Base-by-base conservation (phyloP, 805 yeast genomes). In the Starmerella floricola region DNA sequence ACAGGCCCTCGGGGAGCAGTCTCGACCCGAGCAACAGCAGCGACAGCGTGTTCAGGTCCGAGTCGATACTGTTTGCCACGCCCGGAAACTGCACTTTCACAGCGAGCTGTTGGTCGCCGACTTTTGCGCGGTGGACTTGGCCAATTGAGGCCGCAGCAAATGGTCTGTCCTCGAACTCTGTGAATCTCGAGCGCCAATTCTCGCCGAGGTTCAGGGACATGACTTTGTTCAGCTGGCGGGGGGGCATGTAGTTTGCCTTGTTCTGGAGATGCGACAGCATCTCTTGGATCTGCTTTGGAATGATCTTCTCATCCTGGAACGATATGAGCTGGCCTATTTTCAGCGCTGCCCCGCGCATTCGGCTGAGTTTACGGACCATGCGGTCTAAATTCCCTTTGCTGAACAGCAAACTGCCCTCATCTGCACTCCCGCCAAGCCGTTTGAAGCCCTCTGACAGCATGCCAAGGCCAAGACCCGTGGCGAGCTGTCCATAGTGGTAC, bases 321-420 rank as follows among this genome's bases (percentile, higher is more conserved):
- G 95, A 84, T 61, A 91, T 65, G 80, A 91, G 75, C 63, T 91
- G 98, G n/a, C 98, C 98, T 42, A 91, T 73, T 57, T 91, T 91
- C 57, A 91, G 68, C 2, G 98, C 98, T 2, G 97, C 98, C n/a
- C 98, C 98, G 57, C 98, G 73, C 98, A 91, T 91, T 56, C 83
- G 77, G 39, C 91, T 75, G 53, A 91, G 76, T 59, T 85, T 86
- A 53, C 75, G 76, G 11, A 94, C 94, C 67, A 91, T 74, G 40
- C 93, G 62, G 54, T 88, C 95, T 33, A 91, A 77, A 60, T 88
- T 91, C 15, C 73, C 72, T 6, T 94, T 87, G 3, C 83, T 78
- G 53, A 91, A 66, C 2, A 93, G 66, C 34, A 85, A 58, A 23
- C 70, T 64, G 2, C 80, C 79, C 40, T 41, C 18, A 8, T 21